These are phyloP conservation scores for Colletotrichum karsti DNA, from an alignment of 2,329 filamentous ascomycete species.

Conservation along the genomic window DNA sequence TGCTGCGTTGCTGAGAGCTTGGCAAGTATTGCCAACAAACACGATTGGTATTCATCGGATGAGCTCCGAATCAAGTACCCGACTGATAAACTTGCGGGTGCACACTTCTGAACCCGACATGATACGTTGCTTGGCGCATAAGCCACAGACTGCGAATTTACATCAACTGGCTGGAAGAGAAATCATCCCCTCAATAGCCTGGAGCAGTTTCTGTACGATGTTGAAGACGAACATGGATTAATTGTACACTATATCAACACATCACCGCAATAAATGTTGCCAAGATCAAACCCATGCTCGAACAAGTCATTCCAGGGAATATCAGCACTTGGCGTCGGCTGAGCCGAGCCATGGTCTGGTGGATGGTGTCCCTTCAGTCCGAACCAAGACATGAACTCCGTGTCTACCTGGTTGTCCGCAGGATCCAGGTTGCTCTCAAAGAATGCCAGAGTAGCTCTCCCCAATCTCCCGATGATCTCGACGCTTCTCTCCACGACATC, in stretches of 20 bases:
- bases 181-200: no score
- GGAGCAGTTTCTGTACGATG: no score
- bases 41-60: no score
- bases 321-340: slow-evolving; percentile 13
- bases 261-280: background rate
- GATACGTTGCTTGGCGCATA: no score
- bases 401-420: slow-evolving; percentile 27
- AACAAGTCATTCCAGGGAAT: slow-evolving; percentile 21
- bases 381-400: slow-evolving; percentile 36
- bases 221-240: background rate
- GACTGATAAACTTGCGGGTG: no score
- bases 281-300: slow-evolving; percentile 9
- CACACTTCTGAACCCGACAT: no score
- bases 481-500: slow-evolving; percentile 6
- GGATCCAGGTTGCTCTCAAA: background rate
- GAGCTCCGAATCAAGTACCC: no score
- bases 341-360: background rate
- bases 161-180: no score
- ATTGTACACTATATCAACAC: background rate
- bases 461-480: background rate
- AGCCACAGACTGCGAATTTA: no score
- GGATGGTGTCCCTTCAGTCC: slow-evolving; percentile 27
- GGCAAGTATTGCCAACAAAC: no score
- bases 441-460: slow-evolving; percentile 19
- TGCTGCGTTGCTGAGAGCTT: no score